Base-by-base conservation (phyloP, 2,329 filamentous ascomycete genomes). In the Aspergillus sp. region DNA sequence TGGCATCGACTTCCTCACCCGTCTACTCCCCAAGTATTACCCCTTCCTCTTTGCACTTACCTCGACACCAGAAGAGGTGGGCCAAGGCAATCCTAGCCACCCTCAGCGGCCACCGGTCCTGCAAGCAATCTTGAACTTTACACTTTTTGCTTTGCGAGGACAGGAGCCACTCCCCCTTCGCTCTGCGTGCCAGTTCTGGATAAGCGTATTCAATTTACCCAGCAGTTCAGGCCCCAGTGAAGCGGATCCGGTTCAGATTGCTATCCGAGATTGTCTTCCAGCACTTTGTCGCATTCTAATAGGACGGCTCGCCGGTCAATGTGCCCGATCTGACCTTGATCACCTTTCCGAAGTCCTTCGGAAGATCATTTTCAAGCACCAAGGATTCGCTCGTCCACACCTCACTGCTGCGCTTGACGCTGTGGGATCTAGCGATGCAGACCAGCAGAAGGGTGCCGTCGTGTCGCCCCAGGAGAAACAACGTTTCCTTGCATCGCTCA, bases 131-230 rank as follows among this genome's bases (percentile, higher is more conserved):
- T 50, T 73, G 8, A 63, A 69, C 27, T 69, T 72, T 48, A 68
- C 65, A 4, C 61, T 72, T n/a, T 51, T 64, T 19, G 61, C 67
- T 10, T 56, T 73, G 34, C 64, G 64, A 39, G 61, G 69, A 7
- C 60, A 66, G 0, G 71, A 74, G 34, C 68, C 70, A 7, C 60
- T 74, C 9, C 69, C 71, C n/a, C 67, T 73, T n/a, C 70, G 70
- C 12, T 69, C 70, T 29, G 66, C 69, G 4, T 66, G 70, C 32
- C 57, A 63, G 32, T 73, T 73, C 52, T 73, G 71, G 65, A 57
- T 67, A n/a, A 58, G 60, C 12, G 52, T 71, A 39, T 44, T 71
- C 48, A 62, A 63, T 45, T 55, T 72, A 47, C 59, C 62, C 12
- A 55, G 45, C 41, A 49, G 38, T 29, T 53, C 49, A 12, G 51